These are phyloP conservation scores for Hypoxylon lienhwacheense DNA, from an alignment of 495 filamentous ascomycete genomes.

Conservation along the genomic window DNA sequence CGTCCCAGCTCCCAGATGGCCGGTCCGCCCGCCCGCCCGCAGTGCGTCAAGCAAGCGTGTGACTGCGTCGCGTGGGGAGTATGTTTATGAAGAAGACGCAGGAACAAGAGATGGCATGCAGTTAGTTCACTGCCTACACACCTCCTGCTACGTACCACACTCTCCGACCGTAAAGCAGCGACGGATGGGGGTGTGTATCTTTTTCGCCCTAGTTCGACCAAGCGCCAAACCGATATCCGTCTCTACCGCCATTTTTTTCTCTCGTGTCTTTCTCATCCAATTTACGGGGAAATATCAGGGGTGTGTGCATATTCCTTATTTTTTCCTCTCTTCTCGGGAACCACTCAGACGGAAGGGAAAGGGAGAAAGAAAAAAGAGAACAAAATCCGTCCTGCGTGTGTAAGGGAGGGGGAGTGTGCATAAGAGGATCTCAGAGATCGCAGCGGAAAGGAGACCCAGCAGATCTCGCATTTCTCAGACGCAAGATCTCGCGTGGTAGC, in stretches of 20 bases:
- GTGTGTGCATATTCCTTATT: slow-evolving; percentile 38
- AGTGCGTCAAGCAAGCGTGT: slow-evolving; percentile 38
- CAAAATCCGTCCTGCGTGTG: slow-evolving; percentile 5
- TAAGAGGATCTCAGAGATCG: slow-evolving; percentile 27
- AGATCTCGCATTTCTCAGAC: slow-evolving; percentile 35
- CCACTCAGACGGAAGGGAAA: too few species aligned
- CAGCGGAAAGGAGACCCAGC: slow-evolving; percentile 8
- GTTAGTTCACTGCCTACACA: slow-evolving; percentile 32
- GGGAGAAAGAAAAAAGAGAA: slow-evolving; percentile 12
- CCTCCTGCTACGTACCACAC: slow-evolving; percentile 33
- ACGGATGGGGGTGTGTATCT: slow-evolving; percentile 32
- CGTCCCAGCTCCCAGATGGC: too few species aligned
- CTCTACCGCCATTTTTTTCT: slow-evolving; percentile 19
- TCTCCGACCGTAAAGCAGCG: slow-evolving; percentile 36
- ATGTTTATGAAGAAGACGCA: slow-evolving; percentile 38
- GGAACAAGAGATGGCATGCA: slow-evolving; percentile 36
- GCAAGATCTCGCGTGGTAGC: slow-evolving; percentile 30
- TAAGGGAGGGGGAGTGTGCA: slow-evolving; percentile 39
- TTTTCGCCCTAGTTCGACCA: slow-evolving; percentile 30
- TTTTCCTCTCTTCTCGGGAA: too few species aligned
- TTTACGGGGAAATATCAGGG: slow-evolving; percentile 19
- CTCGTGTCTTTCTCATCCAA: slow-evolving; percentile 22
- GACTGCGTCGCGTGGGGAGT: slow-evolving; percentile 24
- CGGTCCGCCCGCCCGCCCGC: slow-evolving; percentile 28
- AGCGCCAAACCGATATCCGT: slow-evolving; percentile 22